Percentiles rank a stretch among this genome's conserved stretches.
These are phyloP conservation scores for Tephrocybe sp. DNA, from an alignment of 768 basidiomycete genomes.

Conservation along the genomic window DNA sequence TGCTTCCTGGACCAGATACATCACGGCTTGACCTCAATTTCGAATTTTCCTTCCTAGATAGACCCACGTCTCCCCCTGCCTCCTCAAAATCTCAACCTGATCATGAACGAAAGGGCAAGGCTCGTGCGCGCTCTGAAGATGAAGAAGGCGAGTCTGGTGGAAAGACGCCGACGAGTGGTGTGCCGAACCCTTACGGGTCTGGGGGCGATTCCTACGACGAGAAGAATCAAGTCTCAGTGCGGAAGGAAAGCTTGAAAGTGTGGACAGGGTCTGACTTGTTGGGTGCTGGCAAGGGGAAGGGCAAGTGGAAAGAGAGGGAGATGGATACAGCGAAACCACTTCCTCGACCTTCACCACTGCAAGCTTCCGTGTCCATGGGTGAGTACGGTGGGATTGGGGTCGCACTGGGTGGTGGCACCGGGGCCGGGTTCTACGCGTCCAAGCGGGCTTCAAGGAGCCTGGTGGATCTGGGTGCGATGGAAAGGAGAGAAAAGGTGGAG, in stretches of 20 bases:
- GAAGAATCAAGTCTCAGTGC: background rate
- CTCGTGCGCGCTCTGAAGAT: constrained; percentile 6
- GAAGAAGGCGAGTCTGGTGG: constrained; percentile 23
- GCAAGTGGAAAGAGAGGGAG: constrained; percentile 11
- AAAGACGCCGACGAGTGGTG: constrained; percentile 22
- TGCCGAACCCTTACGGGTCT: background rate
- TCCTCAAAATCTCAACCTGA: background rate
- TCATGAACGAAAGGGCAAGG: constrained; percentile 10
- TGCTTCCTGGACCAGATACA: constrained; percentile 28
- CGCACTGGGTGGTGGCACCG: background rate
- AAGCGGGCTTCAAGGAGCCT: constrained; percentile 65
- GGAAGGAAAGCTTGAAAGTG: constrained; percentile 8
- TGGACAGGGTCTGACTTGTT: constrained; percentile 1
- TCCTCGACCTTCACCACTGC: background rate
- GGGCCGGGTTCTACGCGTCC: constrained; percentile 27
- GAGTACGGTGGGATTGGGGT: background rate
- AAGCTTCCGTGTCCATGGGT: constrained; percentile 7
- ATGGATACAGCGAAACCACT: constrained; percentile 4
- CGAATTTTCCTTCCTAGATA: constrained; percentile 33
- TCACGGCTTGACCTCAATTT: constrained; percentile 20
- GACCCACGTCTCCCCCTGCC: constrained; percentile 2
- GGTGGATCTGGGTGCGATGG: constrained; percentile 48
- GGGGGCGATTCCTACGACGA: background rate
- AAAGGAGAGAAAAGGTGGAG: constrained; percentile 30
- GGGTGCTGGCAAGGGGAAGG: background rate